These are phyloP conservation scores for Tephrocybe rancida DNA, from an alignment of 768 basidiomycete genomes.

Conservation along the genomic window DNA sequence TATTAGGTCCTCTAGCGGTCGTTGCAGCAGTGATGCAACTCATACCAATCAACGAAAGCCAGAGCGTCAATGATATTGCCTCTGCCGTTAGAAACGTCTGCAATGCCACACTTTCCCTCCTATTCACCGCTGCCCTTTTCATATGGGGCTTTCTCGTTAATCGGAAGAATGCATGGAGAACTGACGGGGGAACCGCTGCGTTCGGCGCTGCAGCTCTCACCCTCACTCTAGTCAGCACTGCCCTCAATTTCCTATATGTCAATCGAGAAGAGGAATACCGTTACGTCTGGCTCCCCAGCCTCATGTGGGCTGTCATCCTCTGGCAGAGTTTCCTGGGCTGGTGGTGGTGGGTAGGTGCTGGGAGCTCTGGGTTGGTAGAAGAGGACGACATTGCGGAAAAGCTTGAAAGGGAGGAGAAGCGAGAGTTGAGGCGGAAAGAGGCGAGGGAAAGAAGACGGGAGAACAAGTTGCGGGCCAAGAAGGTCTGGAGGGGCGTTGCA, in stretches of 20 bases:
- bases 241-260: constrained; percentile 88
- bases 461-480: constrained; percentile 54
- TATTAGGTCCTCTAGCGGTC: constrained; percentile 78
- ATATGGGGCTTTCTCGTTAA: constrained; percentile 95
- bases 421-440: constrained; percentile 46
- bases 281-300: constrained; percentile 88
- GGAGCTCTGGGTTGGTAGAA: constrained; percentile 62
- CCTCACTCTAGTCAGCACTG: constrained; percentile 83
- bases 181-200: constrained; percentile 93
- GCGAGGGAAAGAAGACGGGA: constrained; percentile 50
- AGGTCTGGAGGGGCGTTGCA: constrained; percentile 60
- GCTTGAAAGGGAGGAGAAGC: constrained; percentile 54
- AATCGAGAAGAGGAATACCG: constrained; percentile 79
- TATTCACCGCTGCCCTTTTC: constrained; percentile 87
- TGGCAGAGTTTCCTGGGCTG: constrained; percentile 98
- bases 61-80: constrained; percentile 52
- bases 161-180: constrained; percentile 90
- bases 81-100: constrained; percentile 88
- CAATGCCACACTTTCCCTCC: constrained; percentile 93
- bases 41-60: constrained; percentile 59
- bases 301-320: constrained; percentile 89
- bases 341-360: constrained; percentile 99
- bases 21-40: constrained; percentile 85
- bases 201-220: constrained; percentile 86
- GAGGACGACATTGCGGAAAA: constrained; percentile 68